These are phyloP conservation scores for Naganishia randhawae DNA, from an alignment of 768 basidiomycete species.

Conservation along the genomic window DNA sequence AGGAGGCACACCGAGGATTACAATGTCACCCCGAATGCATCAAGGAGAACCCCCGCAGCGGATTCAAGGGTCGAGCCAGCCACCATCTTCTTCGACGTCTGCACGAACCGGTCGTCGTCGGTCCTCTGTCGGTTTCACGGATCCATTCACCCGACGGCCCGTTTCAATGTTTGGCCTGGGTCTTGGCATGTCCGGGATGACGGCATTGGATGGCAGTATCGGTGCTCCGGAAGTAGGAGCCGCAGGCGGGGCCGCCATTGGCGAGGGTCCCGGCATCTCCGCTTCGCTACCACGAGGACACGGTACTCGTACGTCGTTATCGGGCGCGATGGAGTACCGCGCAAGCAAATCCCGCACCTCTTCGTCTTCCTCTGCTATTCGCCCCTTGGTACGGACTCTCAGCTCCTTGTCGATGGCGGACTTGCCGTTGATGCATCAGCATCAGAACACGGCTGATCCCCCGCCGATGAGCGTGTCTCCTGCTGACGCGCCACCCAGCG, in stretches of 20 bases:
- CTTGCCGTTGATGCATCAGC: conserved; percentile 7
- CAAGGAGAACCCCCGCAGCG: not conserved
- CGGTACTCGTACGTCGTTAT: conserved; percentile 27
- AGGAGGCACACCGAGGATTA: not conserved
- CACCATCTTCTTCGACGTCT: not conserved
- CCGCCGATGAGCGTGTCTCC: conserved; percentile 43
- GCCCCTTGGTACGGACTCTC: conserved; percentile 37
- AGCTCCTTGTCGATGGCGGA: conserved; percentile 34
- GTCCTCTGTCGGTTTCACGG: conserved; percentile 14
- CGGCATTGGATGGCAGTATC: conserved; percentile 17
- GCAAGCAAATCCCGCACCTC: conserved; percentile 19
- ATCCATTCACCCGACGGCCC: conserved; percentile 25
- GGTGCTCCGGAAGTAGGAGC: not conserved
- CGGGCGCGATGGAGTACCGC: conserved; percentile 18
- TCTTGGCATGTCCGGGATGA: conserved; percentile 26
- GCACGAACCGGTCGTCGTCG: conserved; percentile 14
- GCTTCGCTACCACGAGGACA: conserved; percentile 22
- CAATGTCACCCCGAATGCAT: not conserved
- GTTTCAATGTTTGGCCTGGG: conserved; percentile 26
- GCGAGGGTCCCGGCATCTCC: not conserved
- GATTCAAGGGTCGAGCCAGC: conserved; percentile 1
- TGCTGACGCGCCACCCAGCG: conserved; percentile 42
- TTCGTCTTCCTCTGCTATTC: conserved; percentile 25
- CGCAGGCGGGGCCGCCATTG: not conserved
- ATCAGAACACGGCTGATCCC: conserved; percentile 24